Conservation (phyloP, 805 yeast genomes). For the Grigorovia humatica region DNA sequence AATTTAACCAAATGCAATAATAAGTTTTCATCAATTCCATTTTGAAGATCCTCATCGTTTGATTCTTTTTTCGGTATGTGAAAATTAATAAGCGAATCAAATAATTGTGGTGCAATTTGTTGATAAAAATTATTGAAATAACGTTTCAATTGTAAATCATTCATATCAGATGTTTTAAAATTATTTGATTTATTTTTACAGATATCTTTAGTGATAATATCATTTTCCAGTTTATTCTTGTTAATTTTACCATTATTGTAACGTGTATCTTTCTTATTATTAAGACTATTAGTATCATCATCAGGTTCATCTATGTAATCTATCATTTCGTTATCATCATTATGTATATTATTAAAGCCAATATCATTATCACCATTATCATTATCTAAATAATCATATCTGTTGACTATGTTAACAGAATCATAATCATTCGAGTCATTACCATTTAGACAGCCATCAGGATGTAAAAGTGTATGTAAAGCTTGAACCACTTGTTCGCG, state of each 20-base stretch:
- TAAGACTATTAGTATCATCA: constrained; percentile 13
- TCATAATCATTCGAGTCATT: constrained; percentile 7
- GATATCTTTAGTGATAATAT: constrained; percentile 1
- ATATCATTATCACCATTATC: constrained; percentile 1
- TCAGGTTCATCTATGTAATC: neutral
- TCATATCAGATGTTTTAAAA: neutral
- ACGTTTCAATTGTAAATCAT: constrained; percentile 18
- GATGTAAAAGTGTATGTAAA: constrained; percentile 59
- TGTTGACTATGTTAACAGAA: constrained; percentile 1
- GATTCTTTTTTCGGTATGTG: neutral
- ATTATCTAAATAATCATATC: constrained; percentile 4
- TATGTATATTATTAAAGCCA: neutral
- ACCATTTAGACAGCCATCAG: constrained; percentile 29
- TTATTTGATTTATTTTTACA: neutral
- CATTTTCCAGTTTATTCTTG: constrained; percentile 5
- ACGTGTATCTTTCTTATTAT: constrained; percentile 5
- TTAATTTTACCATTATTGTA: constrained; percentile 12
- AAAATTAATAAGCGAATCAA: constrained; percentile 35
- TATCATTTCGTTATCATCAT: neutral
- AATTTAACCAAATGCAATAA: constrained; percentile 60
- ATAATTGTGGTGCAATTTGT: constrained; percentile 49
- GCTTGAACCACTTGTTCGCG: constrained; percentile 82
- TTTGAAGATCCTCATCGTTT: neutral
- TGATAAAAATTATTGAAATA: constrained; percentile 48
- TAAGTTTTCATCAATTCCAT: constrained; percentile 32